A percentile compares a stretch with the other conserved stretches of the same genome.
These are phyloP conservation scores for Purpureocillium lavendulum DNA, from an alignment of 2,329 filamentous ascomycete genomes.

Conservation along the genomic window DNA sequence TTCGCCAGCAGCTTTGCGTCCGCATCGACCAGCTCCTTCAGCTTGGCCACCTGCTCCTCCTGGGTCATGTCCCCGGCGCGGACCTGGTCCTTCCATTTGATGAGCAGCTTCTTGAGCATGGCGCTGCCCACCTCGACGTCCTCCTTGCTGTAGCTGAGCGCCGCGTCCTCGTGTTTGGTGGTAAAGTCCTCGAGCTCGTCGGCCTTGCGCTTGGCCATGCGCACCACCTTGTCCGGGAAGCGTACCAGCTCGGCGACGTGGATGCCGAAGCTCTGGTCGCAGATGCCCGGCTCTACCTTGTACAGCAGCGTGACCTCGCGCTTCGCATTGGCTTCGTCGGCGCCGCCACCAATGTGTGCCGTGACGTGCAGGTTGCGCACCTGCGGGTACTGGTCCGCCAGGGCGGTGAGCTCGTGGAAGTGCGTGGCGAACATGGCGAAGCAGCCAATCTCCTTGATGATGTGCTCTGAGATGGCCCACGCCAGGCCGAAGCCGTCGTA, in stretches of 20 bases:
- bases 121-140: conserved; percentile 85
- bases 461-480: conserved; percentile 98
- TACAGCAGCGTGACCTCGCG: conserved; percentile 92
- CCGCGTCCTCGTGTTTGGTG: conserved; percentile 58
- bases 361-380: conserved; percentile 94
- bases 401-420: conserved; percentile 92
- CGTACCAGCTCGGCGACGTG: conserved; percentile 95
- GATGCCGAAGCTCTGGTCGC: conserved; percentile 96
- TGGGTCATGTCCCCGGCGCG: conserved; percentile 51
- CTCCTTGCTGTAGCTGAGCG: conserved; percentile 61
- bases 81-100: conserved; percentile 77
- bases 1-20: conserved; percentile 59
- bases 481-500: conserved; percentile 99
- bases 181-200: conserved; percentile 97
- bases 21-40: conserved; percentile 70
- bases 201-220: conserved; percentile 98
- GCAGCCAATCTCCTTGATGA: conserved; percentile 88
- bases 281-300: conserved; percentile 91
- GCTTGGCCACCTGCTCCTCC: conserved; percentile 67
- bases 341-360: conserved; percentile 67
- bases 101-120: conserved; percentile 73
- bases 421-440: conserved; percentile 95
- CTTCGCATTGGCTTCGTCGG: conserved; percentile 38
- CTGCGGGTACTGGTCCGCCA: conserved; percentile 78
- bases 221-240: conserved; percentile 94